Base-by-base conservation (phyloP, 805 yeast species). In the Candida parachauliodes region DNA sequence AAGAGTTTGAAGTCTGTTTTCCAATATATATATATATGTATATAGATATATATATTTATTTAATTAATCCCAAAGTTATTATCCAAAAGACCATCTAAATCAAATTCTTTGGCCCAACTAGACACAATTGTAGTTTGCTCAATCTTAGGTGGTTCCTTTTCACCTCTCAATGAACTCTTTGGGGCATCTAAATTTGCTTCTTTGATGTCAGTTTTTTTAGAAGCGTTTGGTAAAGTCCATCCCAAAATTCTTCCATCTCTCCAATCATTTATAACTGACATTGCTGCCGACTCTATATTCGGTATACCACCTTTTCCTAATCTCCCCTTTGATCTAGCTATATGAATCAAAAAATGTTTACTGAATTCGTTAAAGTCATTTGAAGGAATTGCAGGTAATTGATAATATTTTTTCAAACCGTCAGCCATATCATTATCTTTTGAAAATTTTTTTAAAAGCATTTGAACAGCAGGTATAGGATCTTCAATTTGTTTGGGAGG, bases 231-330 rank as follows among this genome's bases (percentile, higher is more conserved):
- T 50, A 81, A 64, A 2, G 86, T 79, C 96, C 96, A 93, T 33
- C 97, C 95, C 39, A 82, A 63, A 51, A 93, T 79, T 57, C 93
- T 79, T 42, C 98, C 98, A 60, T 89, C 97, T 65, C 96, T 80
- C 98, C 98, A 93, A 64, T 93, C 98, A 52, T 77, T 87, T 55
- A 93, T 70, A 9, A 93, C 83, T 25, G 84, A 72, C 51, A 76
- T 59, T 25, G 94, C 96, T 7, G 98, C 95, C 46, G 89, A 74
- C 42, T 79, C 83, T 45, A 93, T 60, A 59, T 93, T 88, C 40
- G 98, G 96, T 42, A 93, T 64, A 55, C 98, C 98, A 29, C 96
- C 96, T 54, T 77, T 83, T 34, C 95, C 88, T 46, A 93, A 70
- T 62, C 97, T 77, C 41, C 98, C 98, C 60, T 88, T 81, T 50